Percentiles rank a stretch among this genome's conserved stretches.
phyloP scores from a whole-genome alignment of 2,329 filamentous ascomycete genomes.

The Bipolaris oryzae region DNA sequence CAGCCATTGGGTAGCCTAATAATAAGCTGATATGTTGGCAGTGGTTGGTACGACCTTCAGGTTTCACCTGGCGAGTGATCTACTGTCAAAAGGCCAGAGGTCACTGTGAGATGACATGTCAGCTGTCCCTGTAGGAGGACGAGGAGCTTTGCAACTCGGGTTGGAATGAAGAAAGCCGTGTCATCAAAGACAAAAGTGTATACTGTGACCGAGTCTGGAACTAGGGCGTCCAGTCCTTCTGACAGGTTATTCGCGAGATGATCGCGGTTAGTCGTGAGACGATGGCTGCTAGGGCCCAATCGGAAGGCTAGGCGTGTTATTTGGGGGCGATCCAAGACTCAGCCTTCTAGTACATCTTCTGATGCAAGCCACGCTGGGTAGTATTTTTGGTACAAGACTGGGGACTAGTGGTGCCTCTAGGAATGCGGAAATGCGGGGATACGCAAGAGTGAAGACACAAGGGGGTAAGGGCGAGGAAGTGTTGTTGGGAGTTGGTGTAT shows the following conservation, averaged over 20 bases:
- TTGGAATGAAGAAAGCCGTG: background rate
- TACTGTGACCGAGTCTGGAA: background rate
- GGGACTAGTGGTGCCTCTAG: background rate
- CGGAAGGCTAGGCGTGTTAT: background rate
- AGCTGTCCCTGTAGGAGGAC: background rate
- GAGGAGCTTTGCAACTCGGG: background rate
- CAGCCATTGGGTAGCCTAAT: constrained; percentile 12
- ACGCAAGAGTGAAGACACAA: background rate
- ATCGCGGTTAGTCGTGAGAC: background rate
- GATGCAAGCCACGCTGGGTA: background rate
- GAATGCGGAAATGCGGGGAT: background rate
- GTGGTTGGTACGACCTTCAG: constrained; percentile 11
- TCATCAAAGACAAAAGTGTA: background rate
- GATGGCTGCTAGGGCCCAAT: background rate
- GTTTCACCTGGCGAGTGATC: background rate
- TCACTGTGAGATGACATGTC: background rate
- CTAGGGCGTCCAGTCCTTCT: background rate
- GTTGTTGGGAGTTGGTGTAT: too few relatives aligned
- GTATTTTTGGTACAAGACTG: background rate
- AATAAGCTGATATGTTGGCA: constrained; percentile 19
- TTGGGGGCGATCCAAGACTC: background rate
- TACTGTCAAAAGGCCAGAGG: background rate
- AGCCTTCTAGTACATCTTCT: background rate
- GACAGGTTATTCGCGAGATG: background rate
- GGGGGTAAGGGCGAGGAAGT: background rate